A percentile compares a stretch with the other conserved stretches of the same genome.
Evolutionary conservation across 768 basidiomycete species (phyloP).

Genomic region (Pisolithus microcarpus): DNA sequence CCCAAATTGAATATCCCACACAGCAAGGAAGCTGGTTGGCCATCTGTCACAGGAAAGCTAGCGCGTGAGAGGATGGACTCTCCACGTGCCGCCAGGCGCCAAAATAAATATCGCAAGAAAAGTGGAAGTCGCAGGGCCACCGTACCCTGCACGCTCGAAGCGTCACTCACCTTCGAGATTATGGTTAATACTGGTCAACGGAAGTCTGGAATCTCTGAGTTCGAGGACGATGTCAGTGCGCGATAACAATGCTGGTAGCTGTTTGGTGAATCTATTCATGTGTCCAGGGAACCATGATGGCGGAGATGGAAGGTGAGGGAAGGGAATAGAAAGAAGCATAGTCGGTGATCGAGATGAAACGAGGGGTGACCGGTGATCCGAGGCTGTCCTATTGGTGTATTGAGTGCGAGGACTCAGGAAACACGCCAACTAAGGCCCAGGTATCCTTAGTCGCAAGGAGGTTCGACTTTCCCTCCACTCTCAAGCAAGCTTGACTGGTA

Average conservation of each 20-base stretch:
- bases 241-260: constrained; percentile 67
- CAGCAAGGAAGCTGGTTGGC: constrained; percentile 10
- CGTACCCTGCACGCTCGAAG: background rate
- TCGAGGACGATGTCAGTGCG: constrained; percentile 91
- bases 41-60: constrained; percentile 5
- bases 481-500: no score
- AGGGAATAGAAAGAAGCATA: constrained; percentile 31
- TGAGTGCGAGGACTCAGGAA: constrained; percentile 6
- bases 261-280: constrained; percentile 82
- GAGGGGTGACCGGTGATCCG: constrained; percentile 5
- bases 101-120: background rate
- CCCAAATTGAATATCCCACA: constrained; percentile 9
- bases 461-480: no score
- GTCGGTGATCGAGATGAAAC: constrained; percentile 6
- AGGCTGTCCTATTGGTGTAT: background rate
- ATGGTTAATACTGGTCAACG: constrained; percentile 89
- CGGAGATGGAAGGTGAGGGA: constrained; percentile 54
- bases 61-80: constrained; percentile 18
- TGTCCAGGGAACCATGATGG: constrained; percentile 96
- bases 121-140: background rate
- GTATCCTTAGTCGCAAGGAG: no score
- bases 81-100: constrained; percentile 15
- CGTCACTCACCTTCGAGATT: constrained; percentile 67
- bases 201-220: constrained; percentile 86
- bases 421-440: background rate